Evolutionary conservation across 306 rosid species (phyloP), one percentile per base, ranked within the genome.

Genomic region (Cicer arietinum): DNA sequence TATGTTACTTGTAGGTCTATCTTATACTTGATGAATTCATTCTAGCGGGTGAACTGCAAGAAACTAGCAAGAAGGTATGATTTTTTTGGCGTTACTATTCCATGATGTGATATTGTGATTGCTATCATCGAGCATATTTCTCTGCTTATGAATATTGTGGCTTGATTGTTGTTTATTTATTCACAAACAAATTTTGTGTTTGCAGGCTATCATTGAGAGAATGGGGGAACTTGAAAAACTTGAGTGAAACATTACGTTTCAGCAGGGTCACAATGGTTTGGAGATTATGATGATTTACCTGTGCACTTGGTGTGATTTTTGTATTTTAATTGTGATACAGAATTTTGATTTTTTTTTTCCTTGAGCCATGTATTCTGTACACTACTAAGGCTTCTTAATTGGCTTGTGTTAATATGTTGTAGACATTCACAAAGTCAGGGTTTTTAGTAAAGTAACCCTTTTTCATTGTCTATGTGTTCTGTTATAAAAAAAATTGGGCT

Each of bases 211-310:
- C 82, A 85, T 85, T 66, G 88, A 82, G 73, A 85, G 88, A 18
- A 85, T 85, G 88, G 88, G 86, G 67, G 88, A 85, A 54, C 81
- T 85, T 68, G 88, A 85, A 79, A 85, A 85, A 81, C 80, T 85
- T 4, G 88, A 85, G 61, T 85, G 80, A 85, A 37, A 60, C 37
- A 6, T 59, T 10, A 41, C 43, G 10, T 56, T 39, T 43, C 12
- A 1, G 57, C 51, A 39, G 44, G 50, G 53, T 17, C 45, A 6
- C 53, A 25, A 64, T 13, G 17, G 51, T 51, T 78, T 78, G 86
- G 75, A 75, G 81, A 76, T 53, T 71, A 18, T 46, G 39, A 59
- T 65, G 66, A 65, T 66, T 41, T 82, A 63, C 52, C n/a, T 37
- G 4, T 44, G 67, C 67, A 58, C 20, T 71, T 74, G 66, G 60